These are phyloP conservation scores for Citeromyces hawaiiensis DNA, from an alignment of 1,139 yeast species.

Conservation along the genomic window DNA sequence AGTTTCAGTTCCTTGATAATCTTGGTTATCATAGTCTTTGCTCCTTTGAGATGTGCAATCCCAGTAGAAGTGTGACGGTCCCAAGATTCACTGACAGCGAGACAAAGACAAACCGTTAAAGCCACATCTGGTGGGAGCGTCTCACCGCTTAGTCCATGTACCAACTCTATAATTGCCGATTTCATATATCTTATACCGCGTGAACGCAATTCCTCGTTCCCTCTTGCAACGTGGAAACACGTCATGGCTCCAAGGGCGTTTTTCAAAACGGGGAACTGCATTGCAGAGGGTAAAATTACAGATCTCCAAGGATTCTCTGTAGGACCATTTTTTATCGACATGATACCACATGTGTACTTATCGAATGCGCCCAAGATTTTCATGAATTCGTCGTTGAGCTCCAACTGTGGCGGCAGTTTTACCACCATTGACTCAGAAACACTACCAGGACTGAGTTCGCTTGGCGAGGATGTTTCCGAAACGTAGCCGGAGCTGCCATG, in stretches of 20 bases:
- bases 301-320: conserved; percentile 58
- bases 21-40: conserved; percentile 44
- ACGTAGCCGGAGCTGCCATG: neutral
- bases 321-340: conserved; percentile 52
- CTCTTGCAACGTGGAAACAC: conserved; percentile 42
- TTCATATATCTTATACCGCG: conserved; percentile 48
- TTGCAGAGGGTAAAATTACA: conserved; percentile 41
- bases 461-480: neutral
- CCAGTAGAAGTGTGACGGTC: conserved; percentile 54
- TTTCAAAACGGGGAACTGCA: conserved; percentile 37
- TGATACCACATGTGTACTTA: conserved; percentile 42
- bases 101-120: conserved; percentile 45
- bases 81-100: conserved; percentile 60
- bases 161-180: conserved; percentile 41
- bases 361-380: conserved; percentile 23
- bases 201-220: conserved; percentile 28
- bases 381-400: conserved; percentile 12
- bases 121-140: conserved; percentile 54
- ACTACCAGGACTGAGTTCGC: neutral
- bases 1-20: conserved; percentile 16
- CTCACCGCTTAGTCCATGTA: conserved; percentile 35
- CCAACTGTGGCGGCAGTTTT: conserved; percentile 9
- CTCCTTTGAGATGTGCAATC: conserved; percentile 55
- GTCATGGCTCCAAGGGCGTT: conserved; percentile 58
- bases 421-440: neutral